Evolutionary conservation across 495 filamentous ascomycete species (phyloP), one percentile per base, ranked within the genome.

Genomic region (Choiromyces venosus): DNA sequence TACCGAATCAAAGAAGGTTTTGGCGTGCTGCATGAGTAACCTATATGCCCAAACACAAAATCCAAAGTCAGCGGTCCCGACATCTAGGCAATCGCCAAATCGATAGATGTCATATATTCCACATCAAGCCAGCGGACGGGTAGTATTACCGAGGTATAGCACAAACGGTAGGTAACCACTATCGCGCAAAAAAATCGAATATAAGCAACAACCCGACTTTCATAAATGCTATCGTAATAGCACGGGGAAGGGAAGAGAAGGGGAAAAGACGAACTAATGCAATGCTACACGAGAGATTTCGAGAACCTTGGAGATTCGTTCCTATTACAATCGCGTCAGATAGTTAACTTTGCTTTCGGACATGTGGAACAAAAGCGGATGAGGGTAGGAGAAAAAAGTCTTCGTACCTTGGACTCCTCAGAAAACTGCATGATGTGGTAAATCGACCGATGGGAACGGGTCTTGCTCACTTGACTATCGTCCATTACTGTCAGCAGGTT

Each of bases 141-240:
- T 74, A 64, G 69, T 74, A 88, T 78, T 90, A 97, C 93, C 95
- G 77, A 99, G 91, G 84, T 97, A 99, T 84, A 99, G 86, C 82
- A 99, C 96, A 84, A 99, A 84, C 82, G 95, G 95, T 66, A 99
- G 87, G 82, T 97, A 99, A 83, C 95, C 95, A 86, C 94, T 97
- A 79, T 74, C 88, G 71, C 87, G 84, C 76, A 56, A 18, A 37
- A n/a, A 61, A 61, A 61, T 33, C 52, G 25, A 61, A 33, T 68
- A 61, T 65, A 76, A 71, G 69, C 64, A 72, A 68, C 46, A 70
- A 39, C 46, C 70, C 72, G 52, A 67, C n/a, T 67, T 56, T 14
- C 10, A 33, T 75, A 83, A 83, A 73, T 74, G 21, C 37, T n/a
- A 61, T n/a, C 4, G 37, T 21, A 35, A 39, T 3, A n/a, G 8